A percentile compares a stretch with the other conserved stretches of the same genome.
These are phyloP conservation scores for Ogataea populi-albae DNA, from an alignment of 805 yeast genomes.

Conservation along the genomic window DNA sequence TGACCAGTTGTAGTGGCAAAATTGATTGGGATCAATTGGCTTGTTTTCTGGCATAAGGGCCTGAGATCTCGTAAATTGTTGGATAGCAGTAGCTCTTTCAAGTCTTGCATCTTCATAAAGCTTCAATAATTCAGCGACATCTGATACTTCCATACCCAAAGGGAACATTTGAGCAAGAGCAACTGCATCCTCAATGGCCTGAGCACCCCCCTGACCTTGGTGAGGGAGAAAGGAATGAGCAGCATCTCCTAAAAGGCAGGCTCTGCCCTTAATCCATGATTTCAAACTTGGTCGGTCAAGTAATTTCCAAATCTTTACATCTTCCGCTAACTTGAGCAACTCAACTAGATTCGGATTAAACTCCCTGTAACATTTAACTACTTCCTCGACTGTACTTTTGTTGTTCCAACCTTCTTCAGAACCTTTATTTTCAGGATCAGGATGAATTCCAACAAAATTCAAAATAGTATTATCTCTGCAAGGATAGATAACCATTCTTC, in stretches of 20 bases:
- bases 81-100: slow-evolving; percentile 30
- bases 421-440: slow-evolving; percentile 5
- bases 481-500: slow-evolving; percentile 6
- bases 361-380: slow-evolving; percentile 14
- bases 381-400: slow-evolving; percentile 17
- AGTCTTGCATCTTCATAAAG: slow-evolving; percentile 27
- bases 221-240: slow-evolving; percentile 33
- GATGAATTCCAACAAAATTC: slow-evolving; percentile 8
- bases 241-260: slow-evolving; percentile 34
- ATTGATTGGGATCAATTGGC: slow-evolving; percentile 4
- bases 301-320: slow-evolving; percentile 28
- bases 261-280: slow-evolving; percentile 27
- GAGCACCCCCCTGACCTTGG: slow-evolving; percentile 19
- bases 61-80: slow-evolving; percentile 11
- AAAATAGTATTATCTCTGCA: slow-evolving; percentile 8
- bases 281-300: slow-evolving; percentile 23
- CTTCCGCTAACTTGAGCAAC: slow-evolving; percentile 23
- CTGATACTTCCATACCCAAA: slow-evolving; percentile 39
- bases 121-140: slow-evolving; percentile 13
- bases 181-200: slow-evolving; percentile 20
- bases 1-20: slow-evolving; percentile 9
- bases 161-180: slow-evolving; percentile 38
- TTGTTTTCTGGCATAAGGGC: slow-evolving; percentile 4
- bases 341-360: slow-evolving; percentile 18
- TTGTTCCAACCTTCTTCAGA: slow-evolving; percentile 22